Evolutionary conservation across 768 basidiomycete species (phyloP).

Genomic region (Hysterangium stoloniferum): DNA sequence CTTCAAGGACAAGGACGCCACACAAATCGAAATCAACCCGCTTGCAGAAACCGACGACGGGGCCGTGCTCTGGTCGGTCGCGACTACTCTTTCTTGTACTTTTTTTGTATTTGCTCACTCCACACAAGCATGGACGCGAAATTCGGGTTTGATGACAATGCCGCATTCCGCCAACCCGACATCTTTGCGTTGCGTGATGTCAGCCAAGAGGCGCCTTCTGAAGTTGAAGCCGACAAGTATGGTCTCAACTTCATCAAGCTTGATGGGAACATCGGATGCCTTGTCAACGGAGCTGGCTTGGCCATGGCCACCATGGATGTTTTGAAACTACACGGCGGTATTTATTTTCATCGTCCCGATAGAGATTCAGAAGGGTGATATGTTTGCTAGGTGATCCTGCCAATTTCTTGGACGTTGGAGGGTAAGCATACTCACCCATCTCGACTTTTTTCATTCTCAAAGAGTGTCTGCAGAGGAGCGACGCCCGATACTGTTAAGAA

Average conservation of each 20-base stretch:
- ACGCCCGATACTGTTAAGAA: constrained; percentile 99
- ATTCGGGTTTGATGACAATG: constrained; percentile 99
- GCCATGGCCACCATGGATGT: constrained; percentile 99
- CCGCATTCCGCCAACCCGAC: constrained; percentile 93
- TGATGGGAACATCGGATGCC: constrained; percentile 92
- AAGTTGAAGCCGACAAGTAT: constrained; percentile 95
- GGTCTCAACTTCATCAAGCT: constrained; percentile 98
- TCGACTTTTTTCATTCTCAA: constrained; percentile 1
- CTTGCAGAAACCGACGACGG: constrained; percentile 90
- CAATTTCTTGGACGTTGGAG: constrained; percentile 98
- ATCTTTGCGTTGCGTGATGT: constrained; percentile 84
- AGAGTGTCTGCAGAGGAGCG: constrained; percentile 56
- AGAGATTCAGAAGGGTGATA: background rate
- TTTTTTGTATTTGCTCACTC: background rate
- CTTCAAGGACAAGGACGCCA: constrained; percentile 98
- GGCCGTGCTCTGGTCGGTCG: constrained; percentile 77
- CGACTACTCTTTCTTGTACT: background rate
- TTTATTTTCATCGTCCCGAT: background rate
- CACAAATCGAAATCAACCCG: constrained; percentile 99
- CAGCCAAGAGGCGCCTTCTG: constrained; percentile 93
- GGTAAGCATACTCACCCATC: constrained; percentile 36
- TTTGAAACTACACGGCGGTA: constrained; percentile 86
- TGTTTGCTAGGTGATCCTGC: constrained; percentile 55
- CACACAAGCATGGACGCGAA: constrained; percentile 93
- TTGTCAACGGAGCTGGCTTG: constrained; percentile 97